Percentiles rank a stretch among this genome's conserved stretches.
Conservation (phyloP, 2,329 filamentous ascomycete genomes). For the Grosmannia huntii region DNA sequence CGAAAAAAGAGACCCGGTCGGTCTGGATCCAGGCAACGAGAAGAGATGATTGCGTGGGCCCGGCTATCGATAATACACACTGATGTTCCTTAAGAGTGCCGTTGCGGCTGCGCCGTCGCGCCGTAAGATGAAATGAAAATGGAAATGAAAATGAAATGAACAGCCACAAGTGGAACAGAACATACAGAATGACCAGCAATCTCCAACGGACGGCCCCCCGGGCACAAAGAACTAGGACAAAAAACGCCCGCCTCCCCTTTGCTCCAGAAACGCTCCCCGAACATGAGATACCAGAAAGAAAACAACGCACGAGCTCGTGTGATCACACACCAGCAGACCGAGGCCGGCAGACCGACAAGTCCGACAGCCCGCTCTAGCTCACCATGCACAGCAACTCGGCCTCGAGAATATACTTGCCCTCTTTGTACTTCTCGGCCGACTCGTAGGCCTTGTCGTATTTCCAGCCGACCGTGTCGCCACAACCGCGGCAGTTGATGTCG, state of each 20-base stretch:
- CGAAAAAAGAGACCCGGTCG: not conserved
- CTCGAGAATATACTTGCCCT: constrained; percentile 95
- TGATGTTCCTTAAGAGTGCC: not conserved
- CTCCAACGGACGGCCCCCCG: too few species aligned
- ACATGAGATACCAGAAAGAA: too few species aligned
- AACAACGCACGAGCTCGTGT: too few species aligned
- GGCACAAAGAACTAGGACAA: too few species aligned
- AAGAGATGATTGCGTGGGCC: not conserved
- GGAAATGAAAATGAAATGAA: not conserved
- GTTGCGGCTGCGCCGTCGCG: not conserved
- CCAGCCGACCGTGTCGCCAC: constrained; percentile 89
- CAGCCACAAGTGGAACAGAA: not conserved
- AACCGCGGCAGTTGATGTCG: constrained; percentile 84
- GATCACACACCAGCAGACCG: too few species aligned
- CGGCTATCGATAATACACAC: not conserved
- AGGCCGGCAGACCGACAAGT: too few species aligned
- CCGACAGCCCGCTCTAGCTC: constrained; percentile 23
- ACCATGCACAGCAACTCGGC: constrained; percentile 80
- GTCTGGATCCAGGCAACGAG: not conserved
- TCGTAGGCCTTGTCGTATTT: constrained; percentile 98
- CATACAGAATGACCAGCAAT: not conserved
- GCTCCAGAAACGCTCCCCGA: too few species aligned
- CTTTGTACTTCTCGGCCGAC: constrained; percentile 89
- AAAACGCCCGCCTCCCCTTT: too few species aligned
- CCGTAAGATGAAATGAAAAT: not conserved